Base-by-base conservation (phyloP, 495 filamentous ascomycete species). In the Annulohypoxylon maeteangense region DNA sequence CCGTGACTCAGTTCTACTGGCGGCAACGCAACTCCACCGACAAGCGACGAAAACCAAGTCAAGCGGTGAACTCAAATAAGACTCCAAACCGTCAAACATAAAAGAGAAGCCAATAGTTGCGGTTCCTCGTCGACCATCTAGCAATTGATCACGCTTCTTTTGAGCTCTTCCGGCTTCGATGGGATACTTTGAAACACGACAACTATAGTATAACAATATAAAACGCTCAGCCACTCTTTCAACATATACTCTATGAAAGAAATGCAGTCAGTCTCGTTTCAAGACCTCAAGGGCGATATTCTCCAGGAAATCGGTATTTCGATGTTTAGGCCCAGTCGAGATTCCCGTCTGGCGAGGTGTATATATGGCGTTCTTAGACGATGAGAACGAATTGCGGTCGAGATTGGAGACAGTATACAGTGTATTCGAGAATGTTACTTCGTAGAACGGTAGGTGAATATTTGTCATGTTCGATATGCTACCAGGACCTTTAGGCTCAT, bases 1-100 rank as follows among this genome's bases (percentile, higher is more conserved):
- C 42, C 23, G n/a, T 36, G 22, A 14, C n/a, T 22, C 31, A 44
- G 23, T 31, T 42, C 5, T 50, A 6, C 27, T 25, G 36, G 22
- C 3, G 11, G 27, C n/a, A 38, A 38, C 20, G 32, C 22, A 23
- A 51, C 14, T 42, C 25, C 31, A 4, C 47, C 62, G 27, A 48
- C 22, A 32, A 36, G 31, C 29, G 48, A 29, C n/a, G 14, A 48
- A 1, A 40, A 55, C 22, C 14, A 31, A 29, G 20, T 32, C n/a
- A 23, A 62, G 63, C 57, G 58, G 63, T 67, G 42, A 62, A 40
- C 16, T 7, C 11, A 40, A 7, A 36, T 45, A 14, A 42, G 50
- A 22, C n/a, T 32, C 38, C 0, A 11, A 10, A 36, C 11, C 36
- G 10, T 4, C 12, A 16, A 1, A 44, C 0, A 56, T 4, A 8